Evolutionary conservation across 2,329 filamentous ascomycete species (phyloP), one percentile per base, ranked within the genome.

Genomic region (Ascochyta lentis): DNA sequence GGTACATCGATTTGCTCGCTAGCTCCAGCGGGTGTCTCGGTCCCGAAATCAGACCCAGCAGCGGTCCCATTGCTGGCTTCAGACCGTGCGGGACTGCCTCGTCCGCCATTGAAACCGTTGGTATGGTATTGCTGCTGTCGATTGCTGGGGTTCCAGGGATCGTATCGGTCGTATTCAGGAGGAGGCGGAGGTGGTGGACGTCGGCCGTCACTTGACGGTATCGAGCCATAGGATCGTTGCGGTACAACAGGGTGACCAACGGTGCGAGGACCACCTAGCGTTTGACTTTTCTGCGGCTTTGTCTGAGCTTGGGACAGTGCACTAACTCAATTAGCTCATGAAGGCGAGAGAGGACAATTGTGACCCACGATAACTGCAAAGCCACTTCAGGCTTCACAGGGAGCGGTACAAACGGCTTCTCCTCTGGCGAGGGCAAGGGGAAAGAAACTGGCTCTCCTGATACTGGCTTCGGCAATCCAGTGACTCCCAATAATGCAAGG

Each of bases 401-500:
- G 7, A 67, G 58, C 16, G 63, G 63, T 10, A 47, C 44, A 9
- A 49, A 42, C 9, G 58, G 16, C 37, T 55, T 63, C 5, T 57
- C 50, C 9, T 69, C 61, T 8, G 47, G 22, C 2, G 37, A 10
- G 7, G 56, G 51, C 19, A 59, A 56, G 1, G 64, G 56, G 13
- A 65, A 35, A 12, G 55, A n/a, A 19, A 64, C 43, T 12, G 58
- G 46, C 34, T 71, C 68, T 27, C 63, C 47, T 5, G 70, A 69
- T 31, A 64, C 64, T 33, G 74, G 71, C 49, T 76, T 77, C 1
- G 74, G 73, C 6, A 68, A 63, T 7, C 74, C 74, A 19, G 73
- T 76, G 6, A 77, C 74, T 34, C 74, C 74, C 8, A 77, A 51
- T 31, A 49, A 65, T 0, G 74, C 72, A 22, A 77, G 68, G 26